Evolutionary conservation across 495 filamentous ascomycete genomes (phyloP).

Genomic region (Tuber brumale): DNA sequence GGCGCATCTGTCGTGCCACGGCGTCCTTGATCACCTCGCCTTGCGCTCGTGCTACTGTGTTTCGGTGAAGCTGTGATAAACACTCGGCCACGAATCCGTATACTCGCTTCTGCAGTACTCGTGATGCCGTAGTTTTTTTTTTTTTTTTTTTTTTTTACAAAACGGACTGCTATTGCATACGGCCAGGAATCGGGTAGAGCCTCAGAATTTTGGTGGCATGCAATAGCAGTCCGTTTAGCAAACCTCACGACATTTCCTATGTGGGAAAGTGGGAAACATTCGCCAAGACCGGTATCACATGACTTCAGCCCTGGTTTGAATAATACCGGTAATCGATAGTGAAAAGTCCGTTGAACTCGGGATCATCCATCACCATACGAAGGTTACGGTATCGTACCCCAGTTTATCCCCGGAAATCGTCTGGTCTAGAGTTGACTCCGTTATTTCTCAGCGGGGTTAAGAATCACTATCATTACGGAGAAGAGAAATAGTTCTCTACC

Average conservation of each 20-base stretch:
- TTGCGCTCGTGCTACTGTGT: not conserved
- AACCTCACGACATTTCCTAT: not conserved
- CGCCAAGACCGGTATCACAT: not conserved
- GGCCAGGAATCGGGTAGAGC: not conserved
- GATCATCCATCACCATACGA: not conserved
- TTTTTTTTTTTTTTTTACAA: not conserved
- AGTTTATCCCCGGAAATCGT: not conserved
- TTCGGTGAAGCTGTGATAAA: not conserved
- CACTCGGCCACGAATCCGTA: not conserved
- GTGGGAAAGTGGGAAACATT: not conserved
- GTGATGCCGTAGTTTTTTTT: not conserved
- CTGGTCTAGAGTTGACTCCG: not conserved
- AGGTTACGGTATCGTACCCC: not conserved
- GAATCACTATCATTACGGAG: not conserved
- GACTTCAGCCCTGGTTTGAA: not conserved
- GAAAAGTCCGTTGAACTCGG: not conserved
- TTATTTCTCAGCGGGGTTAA: not conserved
- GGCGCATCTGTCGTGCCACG: not conserved
- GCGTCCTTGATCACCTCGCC: not conserved
- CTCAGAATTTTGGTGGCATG: not conserved
- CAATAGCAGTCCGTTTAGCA: not conserved
- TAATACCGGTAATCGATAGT: not conserved
- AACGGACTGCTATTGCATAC: slow-evolving; percentile 1
- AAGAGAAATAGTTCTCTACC: not conserved
- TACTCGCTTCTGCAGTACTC: not conserved